Evolutionary conservation across 345 rosid genomes (phyloP), one percentile per base, ranked within the genome.

Genomic region (Psidium friedrichsthalianum): DNA sequence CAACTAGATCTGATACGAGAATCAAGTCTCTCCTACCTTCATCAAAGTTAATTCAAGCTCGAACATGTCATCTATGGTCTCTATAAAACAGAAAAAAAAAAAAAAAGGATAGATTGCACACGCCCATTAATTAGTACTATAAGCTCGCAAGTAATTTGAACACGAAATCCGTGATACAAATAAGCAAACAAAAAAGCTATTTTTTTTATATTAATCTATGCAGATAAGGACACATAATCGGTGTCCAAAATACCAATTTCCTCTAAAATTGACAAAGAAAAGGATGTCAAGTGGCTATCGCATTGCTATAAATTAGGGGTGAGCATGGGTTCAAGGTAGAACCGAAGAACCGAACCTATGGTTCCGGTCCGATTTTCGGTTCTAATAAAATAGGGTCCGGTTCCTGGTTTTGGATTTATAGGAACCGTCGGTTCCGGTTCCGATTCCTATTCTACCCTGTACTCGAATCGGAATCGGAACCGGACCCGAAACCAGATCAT

Each of bases 11-110:
- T 6, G 47, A 42, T 6, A 42, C 44, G 6, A 44, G 32, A n/a
- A 58, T 12, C 69, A n/a, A 6, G 14, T 57, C 69, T 0, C 69
- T 10, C 56, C 6, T 29, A 7, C 11, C 42, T 64, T 64, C 42
- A 0, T 4, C 3, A 7, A 0, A 64, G 11, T 29, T 11, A 29
- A 29, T 42, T 29, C 76, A 15, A 29, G 5, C 42, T 29, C 42
- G 6, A 3, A 61, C 8, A 1, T 3, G 10, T 61, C 11, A 16
- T 29, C 0, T 15, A 2, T 64, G 1, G 2, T 64, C 44, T 64
- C 42, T 1, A 15, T 4, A 15, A 15, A n/a, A n/a, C n/a, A n/a
- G n/a, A n/a, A n/a, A n/a, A 64, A 69, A 3, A 32, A 54, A 2
- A 54, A 16, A 18, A 54, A 5, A 53, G 22, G 42, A 29, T 29